Evolutionary conservation across 2,329 filamentous ascomycete species (phyloP).

Genomic region (Arthrobotrys musiformis): DNA sequence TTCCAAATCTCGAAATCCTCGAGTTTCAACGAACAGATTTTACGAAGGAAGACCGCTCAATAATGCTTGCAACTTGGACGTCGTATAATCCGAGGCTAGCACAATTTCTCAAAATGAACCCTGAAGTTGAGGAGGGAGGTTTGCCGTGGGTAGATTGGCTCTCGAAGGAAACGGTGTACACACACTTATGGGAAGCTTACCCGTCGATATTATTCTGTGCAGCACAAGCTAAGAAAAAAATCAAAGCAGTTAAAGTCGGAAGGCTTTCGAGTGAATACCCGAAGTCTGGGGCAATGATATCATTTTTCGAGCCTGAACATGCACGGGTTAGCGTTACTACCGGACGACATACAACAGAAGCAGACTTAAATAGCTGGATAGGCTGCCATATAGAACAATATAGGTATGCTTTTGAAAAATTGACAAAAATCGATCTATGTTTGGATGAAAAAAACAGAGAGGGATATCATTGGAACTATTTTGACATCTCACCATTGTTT

Average conservation of each 20-base stretch:
- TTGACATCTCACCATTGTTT: slow-evolving; percentile 38
- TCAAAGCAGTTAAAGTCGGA: slow-evolving; percentile 30
- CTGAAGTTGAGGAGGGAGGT: slow-evolving; percentile 43
- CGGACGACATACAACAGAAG: slow-evolving; percentile 18
- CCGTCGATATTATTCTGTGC: slow-evolving; percentile 48
- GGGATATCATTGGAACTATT: slow-evolving; percentile 34
- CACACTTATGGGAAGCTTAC: slow-evolving; percentile 46
- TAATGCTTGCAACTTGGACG: slow-evolving; percentile 40
- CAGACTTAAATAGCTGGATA: slow-evolving; percentile 34
- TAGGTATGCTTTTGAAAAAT: slow-evolving; percentile 12
- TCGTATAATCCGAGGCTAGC: slow-evolving; percentile 40
- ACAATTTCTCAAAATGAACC: slow-evolving; percentile 35
- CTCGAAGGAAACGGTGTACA: slow-evolving; percentile 31
- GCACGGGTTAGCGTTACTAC: slow-evolving; percentile 33
- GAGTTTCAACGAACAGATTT: slow-evolving; percentile 48
- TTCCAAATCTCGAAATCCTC: slow-evolving; percentile 32
- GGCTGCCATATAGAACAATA: slow-evolving; percentile 13
- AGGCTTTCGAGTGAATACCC: slow-evolving; percentile 35
- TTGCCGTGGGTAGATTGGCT: slow-evolving; percentile 49
- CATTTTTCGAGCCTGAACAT: slow-evolving; percentile 45
- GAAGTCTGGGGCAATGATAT: slow-evolving; percentile 36
- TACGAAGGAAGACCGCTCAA: slow-evolving; percentile 41
- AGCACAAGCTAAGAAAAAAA: slow-evolving; percentile 30
- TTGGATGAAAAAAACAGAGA: slow-evolving; percentile 48
- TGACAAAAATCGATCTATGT: slow-evolving; percentile 30